Conservation (phyloP, 2,329 filamentous ascomycete genomes). For the Curvularia sp. region DNA sequence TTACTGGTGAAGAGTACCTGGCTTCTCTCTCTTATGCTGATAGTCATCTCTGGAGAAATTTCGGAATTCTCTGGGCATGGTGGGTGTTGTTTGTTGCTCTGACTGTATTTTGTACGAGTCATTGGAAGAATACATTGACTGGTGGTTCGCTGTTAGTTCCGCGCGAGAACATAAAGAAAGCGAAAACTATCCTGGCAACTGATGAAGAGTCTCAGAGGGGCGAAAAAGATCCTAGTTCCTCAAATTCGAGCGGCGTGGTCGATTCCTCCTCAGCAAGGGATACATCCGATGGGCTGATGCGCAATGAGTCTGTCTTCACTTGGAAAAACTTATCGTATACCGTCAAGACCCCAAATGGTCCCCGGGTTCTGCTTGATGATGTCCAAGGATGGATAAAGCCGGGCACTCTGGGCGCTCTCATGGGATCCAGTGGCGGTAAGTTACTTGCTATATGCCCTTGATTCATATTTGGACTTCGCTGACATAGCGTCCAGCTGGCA, state of each 20-base stretch:
- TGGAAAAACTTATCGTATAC: constrained; percentile 64
- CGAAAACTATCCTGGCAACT: constrained; percentile 62
- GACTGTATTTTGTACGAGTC: constrained; percentile 60
- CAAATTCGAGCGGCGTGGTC: background rate
- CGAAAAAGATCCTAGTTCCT: constrained; percentile 18
- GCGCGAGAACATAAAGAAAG: constrained; percentile 62
- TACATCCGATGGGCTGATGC: constrained; percentile 55
- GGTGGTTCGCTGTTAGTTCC: constrained; percentile 61
- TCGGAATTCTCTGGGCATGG: constrained; percentile 58
- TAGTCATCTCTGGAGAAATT: constrained; percentile 47
- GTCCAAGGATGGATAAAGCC: constrained; percentile 62
- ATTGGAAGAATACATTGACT: constrained; percentile 63
- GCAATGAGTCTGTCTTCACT: constrained; percentile 74
- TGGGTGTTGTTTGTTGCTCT: constrained; percentile 56
- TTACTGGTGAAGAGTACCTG: constrained; percentile 66
- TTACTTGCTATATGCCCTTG: constrained; percentile 31
- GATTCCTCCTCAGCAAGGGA: background rate
- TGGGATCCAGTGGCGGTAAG: constrained; percentile 34
- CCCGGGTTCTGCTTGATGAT: constrained; percentile 58
- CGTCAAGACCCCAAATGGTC: constrained; percentile 57
- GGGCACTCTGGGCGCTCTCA: constrained; percentile 57
- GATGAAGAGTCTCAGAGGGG: constrained; percentile 54
- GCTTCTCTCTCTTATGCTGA: constrained; percentile 54
- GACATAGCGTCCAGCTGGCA: constrained; percentile 56
- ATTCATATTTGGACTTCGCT: constrained; percentile 58